Conservation (phyloP, 441 rosid species). For the Syzygium syzygioides region DNA sequence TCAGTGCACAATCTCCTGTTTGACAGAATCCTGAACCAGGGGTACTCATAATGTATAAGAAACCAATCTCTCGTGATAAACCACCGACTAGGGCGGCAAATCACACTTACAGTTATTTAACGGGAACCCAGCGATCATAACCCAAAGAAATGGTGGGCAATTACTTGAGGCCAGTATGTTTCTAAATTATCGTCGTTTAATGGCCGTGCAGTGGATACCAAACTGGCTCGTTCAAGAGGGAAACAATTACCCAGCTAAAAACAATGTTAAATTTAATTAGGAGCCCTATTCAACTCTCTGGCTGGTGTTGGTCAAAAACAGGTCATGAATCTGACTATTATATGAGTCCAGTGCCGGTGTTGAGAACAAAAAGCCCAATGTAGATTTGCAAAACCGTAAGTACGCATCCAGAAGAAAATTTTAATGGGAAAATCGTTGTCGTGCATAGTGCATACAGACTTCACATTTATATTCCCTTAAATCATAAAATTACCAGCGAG, state of each 20-base stretch:
- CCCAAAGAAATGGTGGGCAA: not conserved
- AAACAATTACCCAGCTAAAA: not conserved
- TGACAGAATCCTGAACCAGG: not conserved
- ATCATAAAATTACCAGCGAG: not conserved
- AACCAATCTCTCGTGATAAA: not conserved
- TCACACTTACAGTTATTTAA: not conserved
- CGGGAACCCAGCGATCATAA: not conserved
- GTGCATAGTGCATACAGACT: not conserved
- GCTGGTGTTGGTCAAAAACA: not conserved
- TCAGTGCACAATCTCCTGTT: not conserved
- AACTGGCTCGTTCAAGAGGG: not conserved
- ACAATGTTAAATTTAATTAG: not conserved
- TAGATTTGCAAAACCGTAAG: not conserved
- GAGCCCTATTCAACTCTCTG: not conserved
- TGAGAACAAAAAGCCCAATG: not conserved
- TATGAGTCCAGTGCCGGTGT: not conserved
- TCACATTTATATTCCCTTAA: not conserved
- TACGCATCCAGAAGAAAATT: not conserved
- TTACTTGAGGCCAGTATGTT: not conserved
- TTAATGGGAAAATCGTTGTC: not conserved
- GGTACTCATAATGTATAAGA: not conserved
- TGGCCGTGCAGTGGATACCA: not conserved
- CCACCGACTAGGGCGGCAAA: not conserved
- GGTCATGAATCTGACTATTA: not conserved
- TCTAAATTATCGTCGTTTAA: not conserved